Base-by-base conservation (phyloP, 106 monocot species). In the Allium sativum region DNA sequence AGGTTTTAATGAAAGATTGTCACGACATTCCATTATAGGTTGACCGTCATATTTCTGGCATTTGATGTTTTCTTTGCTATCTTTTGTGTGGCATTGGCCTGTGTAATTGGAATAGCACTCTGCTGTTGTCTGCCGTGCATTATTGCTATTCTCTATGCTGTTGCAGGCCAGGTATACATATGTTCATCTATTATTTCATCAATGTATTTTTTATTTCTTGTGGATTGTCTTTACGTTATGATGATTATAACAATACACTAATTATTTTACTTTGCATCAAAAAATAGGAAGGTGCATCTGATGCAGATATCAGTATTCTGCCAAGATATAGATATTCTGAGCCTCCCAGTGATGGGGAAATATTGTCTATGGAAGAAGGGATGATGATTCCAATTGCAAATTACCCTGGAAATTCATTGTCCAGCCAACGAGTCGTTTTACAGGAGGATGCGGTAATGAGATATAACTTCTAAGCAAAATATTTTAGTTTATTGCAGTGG, bases 121-220 rank as follows among this genome's bases (percentile, higher is more conserved):
- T 93, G 93, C 59, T 93, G 87, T 52, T 93, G 93, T 58, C 63
- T 93, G 66, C 93, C 93, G 60, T 93, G 88, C 66, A 84, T 93
- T 15, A 88, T 93, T 72, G 93, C 88, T 9, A 75, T 93, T 78
- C 79, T 93, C 55, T 93, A 93, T 77, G 88, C 88, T 31, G 44
- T 93, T 10, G 84, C 77, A 51, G 88, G 82, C 44, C 93, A 93
- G 82, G 93, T 84, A 66, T 73, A 18, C 18, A 45, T 14, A 31
- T 31, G 5, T 31, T 31, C 31, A 31, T 31, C 31, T 31, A 31
- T 31, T 5, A 31, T 31, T 31, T 31, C 31, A 31, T 31, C 31
- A 31, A 5, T 31, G 5, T 31, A 5, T 31, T 31, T 15, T 43
- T 18, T 8, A 7, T 8, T 48, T 4, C n/a, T 59, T 42, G 10